These are phyloP conservation scores for Wickerhamomyces mucosus DNA, from an alignment of 805 yeast species.

Conservation along the genomic window DNA sequence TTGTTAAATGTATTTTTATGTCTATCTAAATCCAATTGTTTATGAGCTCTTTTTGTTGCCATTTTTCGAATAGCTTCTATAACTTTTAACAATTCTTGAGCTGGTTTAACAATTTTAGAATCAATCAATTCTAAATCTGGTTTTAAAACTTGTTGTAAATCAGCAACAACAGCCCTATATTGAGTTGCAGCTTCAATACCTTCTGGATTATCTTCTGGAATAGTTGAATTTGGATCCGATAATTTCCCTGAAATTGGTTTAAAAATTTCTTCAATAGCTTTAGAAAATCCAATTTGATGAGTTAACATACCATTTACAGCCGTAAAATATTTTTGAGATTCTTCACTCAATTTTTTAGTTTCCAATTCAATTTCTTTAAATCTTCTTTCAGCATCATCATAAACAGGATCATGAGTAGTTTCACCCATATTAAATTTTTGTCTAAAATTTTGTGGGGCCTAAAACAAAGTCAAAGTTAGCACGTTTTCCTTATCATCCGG, in stretches of 20 bases:
- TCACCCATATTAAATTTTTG: constrained; percentile 89
- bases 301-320: constrained; percentile 92
- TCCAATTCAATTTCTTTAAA: constrained; percentile 87
- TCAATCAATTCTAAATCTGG: constrained; percentile 94
- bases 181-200: constrained; percentile 93
- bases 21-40: constrained; percentile 89
- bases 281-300: constrained; percentile 92
- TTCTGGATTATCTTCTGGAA: constrained; percentile 92
- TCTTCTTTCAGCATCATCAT: constrained; percentile 91
- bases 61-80: constrained; percentile 81
- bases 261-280: constrained; percentile 90
- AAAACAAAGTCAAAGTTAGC: constrained; percentile 2
- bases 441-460: constrained; percentile 85
- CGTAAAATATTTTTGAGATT: constrained; percentile 78
- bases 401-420: constrained; percentile 75
- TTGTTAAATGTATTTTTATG: constrained; percentile 61
- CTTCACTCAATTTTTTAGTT: constrained; percentile 82
- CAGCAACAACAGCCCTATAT: constrained; percentile 80
- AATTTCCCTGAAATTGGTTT: constrained; percentile 91
- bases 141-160: constrained; percentile 72
- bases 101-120: constrained; percentile 80
- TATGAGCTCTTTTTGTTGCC: constrained; percentile 93
- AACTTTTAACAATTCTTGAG: constrained; percentile 79
- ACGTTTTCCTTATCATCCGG: background rate
- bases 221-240: constrained; percentile 78